Evolutionary conservation across 176 grass and related monocot genomes (phyloP), one percentile per base, ranked within the genome.

Genomic region (Phragmites australis): DNA sequence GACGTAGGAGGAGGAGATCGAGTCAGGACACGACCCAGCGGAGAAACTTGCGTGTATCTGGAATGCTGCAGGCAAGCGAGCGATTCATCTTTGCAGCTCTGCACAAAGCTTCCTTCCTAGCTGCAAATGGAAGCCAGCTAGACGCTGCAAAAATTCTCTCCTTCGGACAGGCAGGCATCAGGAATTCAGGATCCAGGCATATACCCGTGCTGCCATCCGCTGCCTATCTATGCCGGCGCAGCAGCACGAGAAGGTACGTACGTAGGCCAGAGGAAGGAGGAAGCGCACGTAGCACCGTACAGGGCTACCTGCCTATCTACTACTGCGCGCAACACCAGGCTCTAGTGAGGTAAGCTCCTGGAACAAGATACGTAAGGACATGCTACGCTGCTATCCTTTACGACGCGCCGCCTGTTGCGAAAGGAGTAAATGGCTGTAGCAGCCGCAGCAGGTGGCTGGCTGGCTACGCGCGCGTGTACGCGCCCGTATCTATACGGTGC

Each of bases 101-200:
- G 72, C 39, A 6, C 62, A 57, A 41, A 52, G n/a, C 73, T 70
- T 70, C 59, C 19, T 48, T n/a, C n/a, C 56, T 76, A 27, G 74
- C 34, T n/a, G 34, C 67, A 79, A 65, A 72, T 31, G 67, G 34
- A 72, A 79, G 68, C 67, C 46, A 73, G 67, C 76, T 64, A 37
- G 39, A 25, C 41, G 67, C 84, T 56, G 76, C 68, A 15, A 39
- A 39, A 86, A 80, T 86, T 86, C 68, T 86, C 84, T 73, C 58
- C 47, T 54, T 63, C 51, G 32, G 30, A 21, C 22, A 76, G 50
- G 29, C 40, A 26, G 42, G 40, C 56, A 52, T 8, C 82, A 68
- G n/a, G n/a, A n/a, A n/a, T n/a, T n/a, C n/a, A n/a, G n/a, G n/a
- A n/a, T n/a, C n/a, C n/a, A n/a, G 14, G 52, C 81, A 55, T 85